Evolutionary conservation across 2,329 filamentous ascomycete species (phyloP).

Genomic region (Byssochlamys sp.): DNA sequence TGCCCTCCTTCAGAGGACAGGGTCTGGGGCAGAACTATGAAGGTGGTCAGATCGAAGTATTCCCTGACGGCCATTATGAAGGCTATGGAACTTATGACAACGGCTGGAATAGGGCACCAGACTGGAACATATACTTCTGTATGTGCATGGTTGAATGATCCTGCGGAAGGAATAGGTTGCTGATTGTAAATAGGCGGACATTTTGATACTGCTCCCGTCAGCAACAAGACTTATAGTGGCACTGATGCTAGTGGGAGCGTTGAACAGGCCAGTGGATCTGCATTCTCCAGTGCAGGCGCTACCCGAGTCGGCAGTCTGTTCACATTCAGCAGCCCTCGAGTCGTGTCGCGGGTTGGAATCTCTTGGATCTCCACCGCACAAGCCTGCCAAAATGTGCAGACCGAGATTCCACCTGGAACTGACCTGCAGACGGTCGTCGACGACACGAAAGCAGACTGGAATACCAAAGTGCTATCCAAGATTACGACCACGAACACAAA

Average conservation of each 20-base stretch:
- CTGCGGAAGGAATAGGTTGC: neutral
- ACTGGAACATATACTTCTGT: constrained; percentile 36
- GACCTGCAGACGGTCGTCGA: constrained; percentile 37
- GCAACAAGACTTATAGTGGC: constrained; percentile 20
- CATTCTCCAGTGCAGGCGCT: constrained; percentile 37
- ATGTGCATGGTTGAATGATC: neutral
- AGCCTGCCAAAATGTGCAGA: constrained; percentile 51
- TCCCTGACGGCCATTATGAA: constrained; percentile 46
- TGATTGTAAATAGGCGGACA: constrained; percentile 46
- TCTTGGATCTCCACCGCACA: constrained; percentile 56
- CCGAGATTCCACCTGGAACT: constrained; percentile 45
- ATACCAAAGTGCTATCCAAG: constrained; percentile 52
- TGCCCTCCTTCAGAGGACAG: constrained; percentile 52
- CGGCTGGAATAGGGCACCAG: constrained; percentile 55
- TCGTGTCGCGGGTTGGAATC: constrained; percentile 55
- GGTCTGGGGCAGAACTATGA: constrained; percentile 55
- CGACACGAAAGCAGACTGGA: constrained; percentile 49
- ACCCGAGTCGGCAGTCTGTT: constrained; percentile 40
- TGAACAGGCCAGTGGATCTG: constrained; percentile 18
- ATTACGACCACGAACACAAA: constrained; percentile 52
- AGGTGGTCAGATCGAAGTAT: constrained; percentile 48
- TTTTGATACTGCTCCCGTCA: constrained; percentile 39
- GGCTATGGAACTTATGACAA: constrained; percentile 56
- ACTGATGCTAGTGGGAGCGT: constrained; percentile 19
- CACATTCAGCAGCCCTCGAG: constrained; percentile 38